Conservation (phyloP, 768 basidiomycete species). For the Mycena venus region DNA sequence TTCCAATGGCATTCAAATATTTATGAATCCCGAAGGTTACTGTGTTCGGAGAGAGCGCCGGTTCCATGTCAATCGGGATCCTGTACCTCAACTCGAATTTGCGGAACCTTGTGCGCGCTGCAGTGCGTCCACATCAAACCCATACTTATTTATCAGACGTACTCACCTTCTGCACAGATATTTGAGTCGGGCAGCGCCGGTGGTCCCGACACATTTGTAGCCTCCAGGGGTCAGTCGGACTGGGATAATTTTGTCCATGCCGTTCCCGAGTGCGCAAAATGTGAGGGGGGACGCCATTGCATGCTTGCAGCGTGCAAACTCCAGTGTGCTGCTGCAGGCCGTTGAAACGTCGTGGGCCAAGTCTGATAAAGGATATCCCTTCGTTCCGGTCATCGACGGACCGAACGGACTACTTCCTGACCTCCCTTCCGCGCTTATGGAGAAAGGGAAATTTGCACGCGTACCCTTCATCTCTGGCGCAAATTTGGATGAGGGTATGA, state of each 20-base stretch:
- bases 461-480: conserved; percentile 6
- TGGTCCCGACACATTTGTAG: not conserved
- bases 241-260: conserved; percentile 14
- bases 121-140: not conserved
- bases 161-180: not conserved
- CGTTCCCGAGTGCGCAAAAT: not conserved
- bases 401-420: conserved; percentile 2
- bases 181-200: conserved; percentile 8
- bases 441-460: not conserved
- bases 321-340: not conserved
- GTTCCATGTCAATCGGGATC: not conserved
- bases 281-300: not conserved
- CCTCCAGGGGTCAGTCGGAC: not conserved
- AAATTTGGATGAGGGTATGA: conserved; percentile 11
- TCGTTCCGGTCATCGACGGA: not conserved
- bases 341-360: not conserved
- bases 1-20: not conserved
- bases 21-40: not conserved
- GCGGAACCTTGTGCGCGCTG: not conserved
- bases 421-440: not conserved
- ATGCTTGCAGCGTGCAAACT: not conserved
- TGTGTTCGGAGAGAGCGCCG: conserved; percentile 16
- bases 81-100: not conserved
- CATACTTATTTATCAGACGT: not conserved
- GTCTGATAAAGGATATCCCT: not conserved